These are phyloP conservation scores for Podospora appendiculata DNA, from an alignment of 495 filamentous ascomycete species.

Conservation along the genomic window DNA sequence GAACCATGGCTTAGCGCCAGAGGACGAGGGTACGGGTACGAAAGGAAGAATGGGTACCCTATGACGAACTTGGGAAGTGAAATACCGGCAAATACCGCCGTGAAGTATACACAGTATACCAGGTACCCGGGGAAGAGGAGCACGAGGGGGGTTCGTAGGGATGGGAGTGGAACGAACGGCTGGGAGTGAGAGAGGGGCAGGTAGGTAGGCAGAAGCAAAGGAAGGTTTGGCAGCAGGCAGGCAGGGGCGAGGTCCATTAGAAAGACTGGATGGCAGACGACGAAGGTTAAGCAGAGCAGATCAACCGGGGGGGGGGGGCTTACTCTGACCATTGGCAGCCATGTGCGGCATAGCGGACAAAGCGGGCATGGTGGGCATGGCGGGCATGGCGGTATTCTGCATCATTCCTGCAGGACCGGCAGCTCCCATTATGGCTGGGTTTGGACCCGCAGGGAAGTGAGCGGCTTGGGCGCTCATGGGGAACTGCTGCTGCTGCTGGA, in stretches of 20 bases:
- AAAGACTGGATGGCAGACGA: background rate
- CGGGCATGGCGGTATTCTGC: slow-evolving; percentile 44
- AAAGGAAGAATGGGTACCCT: background rate
- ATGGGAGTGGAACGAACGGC: background rate
- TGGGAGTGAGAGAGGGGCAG: background rate
- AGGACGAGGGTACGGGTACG: background rate
- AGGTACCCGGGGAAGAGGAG: too few relatives aligned
- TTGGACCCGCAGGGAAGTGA: slow-evolving; percentile 32
- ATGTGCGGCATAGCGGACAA: slow-evolving; percentile 38
- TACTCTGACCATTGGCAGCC: slow-evolving; percentile 45
- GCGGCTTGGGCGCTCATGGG: slow-evolving; percentile 34
- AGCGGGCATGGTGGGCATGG: slow-evolving; percentile 32
- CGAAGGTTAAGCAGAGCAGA: background rate
- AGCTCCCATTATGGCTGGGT: slow-evolving; percentile 39
- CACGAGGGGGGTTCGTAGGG: too few relatives aligned
- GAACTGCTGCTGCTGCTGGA: slow-evolving; percentile 40
- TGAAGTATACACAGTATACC: too few relatives aligned
- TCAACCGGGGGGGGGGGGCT: slow-evolving; percentile 15
- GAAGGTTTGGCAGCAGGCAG: background rate
- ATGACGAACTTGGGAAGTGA: background rate
- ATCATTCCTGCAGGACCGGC: slow-evolving; percentile 45
- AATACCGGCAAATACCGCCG: background rate
- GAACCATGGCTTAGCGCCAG: background rate
- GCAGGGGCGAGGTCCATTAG: background rate
- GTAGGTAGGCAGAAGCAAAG: background rate